A percentile compares a stretch with the other conserved stretches of the same genome.
phyloP scores from a whole-genome alignment of 192 early-diverging fungal species.

The Coemansia sp. region DNA sequence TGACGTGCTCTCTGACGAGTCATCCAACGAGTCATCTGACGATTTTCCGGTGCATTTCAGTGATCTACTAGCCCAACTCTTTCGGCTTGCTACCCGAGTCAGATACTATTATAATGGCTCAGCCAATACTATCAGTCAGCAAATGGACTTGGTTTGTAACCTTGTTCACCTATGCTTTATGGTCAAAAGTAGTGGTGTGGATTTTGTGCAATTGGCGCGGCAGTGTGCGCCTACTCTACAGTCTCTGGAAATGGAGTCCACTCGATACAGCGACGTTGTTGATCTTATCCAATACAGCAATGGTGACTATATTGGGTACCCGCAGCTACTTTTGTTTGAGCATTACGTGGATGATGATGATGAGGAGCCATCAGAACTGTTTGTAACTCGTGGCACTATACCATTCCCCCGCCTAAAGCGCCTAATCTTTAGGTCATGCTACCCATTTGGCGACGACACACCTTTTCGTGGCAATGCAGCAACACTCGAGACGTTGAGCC shows the following conservation, averaged over 20 bases:
- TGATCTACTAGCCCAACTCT: background rate
- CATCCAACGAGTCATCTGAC: background rate
- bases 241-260: background rate
- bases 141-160: background rate
- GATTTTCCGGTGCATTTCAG: too few species aligned
- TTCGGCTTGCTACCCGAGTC: background rate
- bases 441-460: conserved; percentile 5
- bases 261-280: too few species aligned
- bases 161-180: background rate
- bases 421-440: background rate
- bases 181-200: background rate
- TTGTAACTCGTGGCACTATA: too few species aligned
- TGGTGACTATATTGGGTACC: background rate
- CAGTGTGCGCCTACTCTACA: background rate
- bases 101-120: background rate
- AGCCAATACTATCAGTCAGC: background rate
- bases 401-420: background rate
- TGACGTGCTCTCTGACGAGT: background rate
- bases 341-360: background rate
- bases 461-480: background rate
- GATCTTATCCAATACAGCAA: background rate
- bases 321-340: background rate
- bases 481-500: background rate
- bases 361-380: background rate
- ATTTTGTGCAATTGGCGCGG: background rate